phyloP scores from a whole-genome alignment of 2,329 filamentous ascomycete genomes.

The Arachnopeziza araneosa region DNA sequence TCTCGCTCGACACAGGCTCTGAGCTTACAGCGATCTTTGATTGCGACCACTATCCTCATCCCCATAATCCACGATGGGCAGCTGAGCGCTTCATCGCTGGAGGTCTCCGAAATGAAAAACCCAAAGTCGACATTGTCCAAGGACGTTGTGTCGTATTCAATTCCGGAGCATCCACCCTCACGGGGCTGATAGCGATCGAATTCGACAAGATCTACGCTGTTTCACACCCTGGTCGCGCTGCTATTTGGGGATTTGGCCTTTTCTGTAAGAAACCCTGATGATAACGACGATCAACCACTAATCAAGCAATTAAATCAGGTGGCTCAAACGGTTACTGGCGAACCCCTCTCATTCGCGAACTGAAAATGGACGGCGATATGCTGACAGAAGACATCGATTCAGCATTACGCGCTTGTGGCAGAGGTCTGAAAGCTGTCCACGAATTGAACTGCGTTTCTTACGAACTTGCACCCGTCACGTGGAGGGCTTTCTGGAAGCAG shows the following conservation, averaged over 20 bases:
- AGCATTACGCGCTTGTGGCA: constrained; percentile 35
- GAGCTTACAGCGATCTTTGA: constrained; percentile 44
- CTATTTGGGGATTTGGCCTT: constrained; percentile 42
- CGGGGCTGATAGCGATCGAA: constrained; percentile 43
- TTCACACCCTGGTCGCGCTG: constrained; percentile 42
- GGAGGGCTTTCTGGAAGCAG: constrained; percentile 43
- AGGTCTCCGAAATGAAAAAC: not conserved
- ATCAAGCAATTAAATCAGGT: constrained; percentile 10
- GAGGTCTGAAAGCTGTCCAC: constrained; percentile 39
- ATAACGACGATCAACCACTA: no score
- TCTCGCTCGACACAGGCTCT: constrained; percentile 38
- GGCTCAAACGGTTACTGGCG: constrained; percentile 46
- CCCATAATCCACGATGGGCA: constrained; percentile 43
- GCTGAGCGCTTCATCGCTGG: constrained; percentile 40
- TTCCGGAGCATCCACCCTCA: constrained; percentile 37
- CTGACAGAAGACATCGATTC: constrained; percentile 46
- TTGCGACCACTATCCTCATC: constrained; percentile 45
- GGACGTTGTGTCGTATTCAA: constrained; percentile 45
- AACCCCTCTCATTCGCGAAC: constrained; percentile 37
- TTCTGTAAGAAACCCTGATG: constrained; percentile 30
- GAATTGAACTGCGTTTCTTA: constrained; percentile 44
- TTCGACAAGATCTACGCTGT: constrained; percentile 48
- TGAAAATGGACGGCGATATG: constrained; percentile 46
- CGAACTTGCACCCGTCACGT: constrained; percentile 41
- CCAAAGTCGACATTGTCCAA: constrained; percentile 42